A percentile compares a stretch with the other conserved stretches of the same genome.
These are phyloP conservation scores for Paracorniculantispora psalliotae DNA, from an alignment of 2,329 filamentous ascomycete species.

Conservation along the genomic window DNA sequence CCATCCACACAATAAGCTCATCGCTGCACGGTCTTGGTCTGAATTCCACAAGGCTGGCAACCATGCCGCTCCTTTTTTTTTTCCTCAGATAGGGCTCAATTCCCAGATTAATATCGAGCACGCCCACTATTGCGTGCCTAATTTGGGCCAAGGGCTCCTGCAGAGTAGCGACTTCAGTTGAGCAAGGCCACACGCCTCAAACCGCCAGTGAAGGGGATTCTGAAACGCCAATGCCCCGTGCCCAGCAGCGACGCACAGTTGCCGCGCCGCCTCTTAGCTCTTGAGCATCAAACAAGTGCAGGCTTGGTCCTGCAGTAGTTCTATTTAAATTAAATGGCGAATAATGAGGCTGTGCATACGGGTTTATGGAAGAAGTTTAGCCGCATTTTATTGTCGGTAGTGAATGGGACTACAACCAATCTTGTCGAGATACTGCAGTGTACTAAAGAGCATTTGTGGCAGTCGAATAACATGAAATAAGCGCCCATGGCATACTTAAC, in stretches of 20 bases:
- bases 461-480: no score
- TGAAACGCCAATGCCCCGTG: conserved; percentile 8
- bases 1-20: conserved; percentile 9
- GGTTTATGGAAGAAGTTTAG: no score
- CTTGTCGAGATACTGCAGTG: no score
- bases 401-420: no score
- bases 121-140: background rate
- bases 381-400: no score
- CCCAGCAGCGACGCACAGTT: background rate
- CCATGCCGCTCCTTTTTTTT: background rate
- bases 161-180: background rate
- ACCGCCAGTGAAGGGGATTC: conserved; percentile 1
- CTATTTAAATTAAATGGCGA: background rate
- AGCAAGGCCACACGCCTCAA: conserved; percentile 3
- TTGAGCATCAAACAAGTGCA: background rate
- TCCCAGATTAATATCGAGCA: background rate
- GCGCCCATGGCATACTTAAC: no score
- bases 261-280: background rate
- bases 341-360: background rate
- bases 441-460: no score
- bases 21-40: background rate
- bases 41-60: background rate
- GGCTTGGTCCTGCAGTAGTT: background rate
- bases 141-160: background rate
- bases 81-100: background rate